A percentile compares a stretch with the other conserved stretches of the same genome.
phyloP scores from a whole-genome alignment of 179 eudicot species.

The Corrigiola litoralis region DNA sequence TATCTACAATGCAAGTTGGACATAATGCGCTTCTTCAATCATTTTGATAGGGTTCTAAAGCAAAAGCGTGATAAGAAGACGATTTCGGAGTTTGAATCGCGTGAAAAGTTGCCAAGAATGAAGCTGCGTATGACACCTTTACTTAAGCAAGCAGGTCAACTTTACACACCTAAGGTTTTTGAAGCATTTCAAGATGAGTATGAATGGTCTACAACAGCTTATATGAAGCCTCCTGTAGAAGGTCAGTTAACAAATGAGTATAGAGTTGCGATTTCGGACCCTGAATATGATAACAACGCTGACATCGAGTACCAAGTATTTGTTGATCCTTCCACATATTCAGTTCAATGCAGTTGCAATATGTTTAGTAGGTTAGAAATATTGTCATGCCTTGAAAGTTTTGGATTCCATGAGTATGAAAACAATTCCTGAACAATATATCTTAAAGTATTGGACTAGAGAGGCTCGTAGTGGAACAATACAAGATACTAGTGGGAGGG shows the following conservation, averaged over 20 bases:
- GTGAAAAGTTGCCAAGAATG: not conserved
- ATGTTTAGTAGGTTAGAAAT: not conserved
- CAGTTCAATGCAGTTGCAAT: not conserved
- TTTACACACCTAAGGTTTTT: slow-evolving; percentile 7
- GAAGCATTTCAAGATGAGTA: slow-evolving; percentile 8
- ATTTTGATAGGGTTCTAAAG: slow-evolving; percentile 2
- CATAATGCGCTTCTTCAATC: slow-evolving; percentile 3
- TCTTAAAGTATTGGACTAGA: not conserved
- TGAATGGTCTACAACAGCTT: not conserved
- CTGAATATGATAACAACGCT: not conserved
- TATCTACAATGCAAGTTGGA: not conserved
- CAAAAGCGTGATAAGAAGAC: slow-evolving; percentile 2
- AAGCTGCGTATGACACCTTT: not conserved
- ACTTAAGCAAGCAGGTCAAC: not conserved
- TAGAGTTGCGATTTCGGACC: not conserved
- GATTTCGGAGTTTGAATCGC: not conserved
- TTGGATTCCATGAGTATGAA: not conserved
- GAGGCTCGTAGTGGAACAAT: not conserved
- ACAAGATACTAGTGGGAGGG: not conserved
- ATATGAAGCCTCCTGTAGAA: not conserved
- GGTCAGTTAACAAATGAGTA: not conserved
- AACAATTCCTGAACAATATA: not conserved
- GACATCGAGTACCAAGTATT: not conserved
- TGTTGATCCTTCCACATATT: not conserved
- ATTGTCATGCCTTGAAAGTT: slow-evolving; percentile 1